Percentiles rank a stretch among this genome's conserved stretches.
These are phyloP conservation scores for Polytolypa hystricis DNA, from an alignment of 2,329 filamentous ascomycete species.

Conservation along the genomic window DNA sequence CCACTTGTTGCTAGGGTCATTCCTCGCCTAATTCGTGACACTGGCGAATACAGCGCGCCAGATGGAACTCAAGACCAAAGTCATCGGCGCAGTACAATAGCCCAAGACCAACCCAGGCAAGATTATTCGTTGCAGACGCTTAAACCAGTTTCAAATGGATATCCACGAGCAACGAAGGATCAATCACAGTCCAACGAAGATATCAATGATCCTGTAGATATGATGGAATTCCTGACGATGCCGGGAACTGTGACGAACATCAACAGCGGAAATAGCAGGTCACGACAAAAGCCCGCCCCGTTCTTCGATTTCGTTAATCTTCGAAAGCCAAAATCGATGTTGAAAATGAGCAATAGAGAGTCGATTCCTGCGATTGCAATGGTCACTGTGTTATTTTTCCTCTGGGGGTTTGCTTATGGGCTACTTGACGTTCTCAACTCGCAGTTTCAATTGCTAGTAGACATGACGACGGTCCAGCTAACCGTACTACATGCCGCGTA, in stretches of 20 bases:
- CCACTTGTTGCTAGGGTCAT: conserved; percentile 60
- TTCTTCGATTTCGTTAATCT: conserved; percentile 56
- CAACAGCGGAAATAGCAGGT: conserved; percentile 20
- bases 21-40: conserved; percentile 45
- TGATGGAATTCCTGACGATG: conserved; percentile 45
- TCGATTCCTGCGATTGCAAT: conserved; percentile 47
- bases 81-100: conserved; percentile 8
- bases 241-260: conserved; percentile 30
- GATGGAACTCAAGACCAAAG: conserved; percentile 8
- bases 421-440: conserved; percentile 69
- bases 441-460: conserved; percentile 45
- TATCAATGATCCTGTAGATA: conserved; percentile 26
- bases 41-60: conserved; percentile 17
- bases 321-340: conserved; percentile 45
- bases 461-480: conserved; percentile 29
- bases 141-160: background rate
- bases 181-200: conserved; percentile 10
- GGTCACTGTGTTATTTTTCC: conserved; percentile 71
- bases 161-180: background rate
- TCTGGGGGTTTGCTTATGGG: conserved; percentile 88
- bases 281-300: conserved; percentile 29
- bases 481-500: conserved; percentile 49
- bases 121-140: background rate
- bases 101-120: background rate
- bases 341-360: conserved; percentile 46